Evolutionary conservation across 305 asterid genomes (phyloP), one percentile per base, ranked within the genome.

Genomic region (Solanum hybrid): DNA sequence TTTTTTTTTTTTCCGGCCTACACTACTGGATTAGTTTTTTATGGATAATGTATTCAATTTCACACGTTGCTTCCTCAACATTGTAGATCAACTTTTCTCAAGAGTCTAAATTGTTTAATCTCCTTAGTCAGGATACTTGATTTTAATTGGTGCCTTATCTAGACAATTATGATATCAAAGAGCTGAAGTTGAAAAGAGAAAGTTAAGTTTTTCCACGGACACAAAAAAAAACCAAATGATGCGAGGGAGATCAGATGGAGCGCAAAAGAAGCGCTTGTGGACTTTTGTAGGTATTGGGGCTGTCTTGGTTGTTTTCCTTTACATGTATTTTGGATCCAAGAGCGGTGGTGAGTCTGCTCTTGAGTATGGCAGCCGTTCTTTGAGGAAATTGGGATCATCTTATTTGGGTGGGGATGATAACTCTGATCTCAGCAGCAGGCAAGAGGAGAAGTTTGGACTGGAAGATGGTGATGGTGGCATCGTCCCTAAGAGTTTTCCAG

Each of bases 321-420:
- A 94, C 89, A 88, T 95, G 89, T 95, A 89, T 90, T 94, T 92
- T 90, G 97, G 97, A 89, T 94, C 98, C 24, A 95, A 96, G 93
- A 92, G 92, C 88, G 88, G 92, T 18, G 96, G 97, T 40, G 97
- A 94, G 95, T 93, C 99, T 81, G 98, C 98, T 89, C 88, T 96
- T 73, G 97, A 96, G 93, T 96, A 96, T 86, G 98, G 99, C 29
- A 96, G 98, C 94, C 93, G 96, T 51, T 96, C 98, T 89, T 92
- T 96, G 94, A 93, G 95, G 92, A 96, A 94, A 90, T 90, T 96
- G 33, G 98, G 98, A 42, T 92, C 98, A 39, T 94, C 98, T 28
- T 95, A 96, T 92, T 92, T 96, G 92, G 95, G 97, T 67, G 97
- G 96, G 89, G 99, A 96, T 91, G 99, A 96, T 88, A 97, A 95